Base-by-base conservation (phyloP, 2,329 filamentous ascomycete genomes). In the Penicillium sp. region DNA sequence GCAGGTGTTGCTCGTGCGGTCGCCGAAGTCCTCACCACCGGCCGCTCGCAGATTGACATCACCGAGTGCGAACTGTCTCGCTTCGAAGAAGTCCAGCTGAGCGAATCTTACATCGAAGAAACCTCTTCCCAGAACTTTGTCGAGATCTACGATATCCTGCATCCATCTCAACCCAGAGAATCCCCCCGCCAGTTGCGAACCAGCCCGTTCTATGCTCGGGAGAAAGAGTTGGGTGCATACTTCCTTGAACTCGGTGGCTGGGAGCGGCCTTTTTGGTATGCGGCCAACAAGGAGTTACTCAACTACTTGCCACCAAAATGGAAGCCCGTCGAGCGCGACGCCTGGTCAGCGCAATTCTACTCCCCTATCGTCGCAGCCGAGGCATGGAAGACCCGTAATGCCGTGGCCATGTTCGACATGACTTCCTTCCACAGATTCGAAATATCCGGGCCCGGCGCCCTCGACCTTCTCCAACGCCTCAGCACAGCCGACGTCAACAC, bases 251-350 rank as follows among this genome's bases (percentile, higher is more conserved):
- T 88, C 63, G 83, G 82, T 14, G 85, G 82, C 0, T 89, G 86
- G 86, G 86, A 89, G 67, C 82, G 85, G 0, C 86, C 86, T 2
- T 83, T 85, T 58, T 88, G 85, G 85, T 89, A 84, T 54, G 83
- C 86, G 62, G 75, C 80, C 0, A 89, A 89, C 65, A 78, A 78
- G 14, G 70, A 78, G 4, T 76, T 88, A 2, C 68, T 88, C 1
- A 73, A 79, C 6, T 74, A 79, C 0, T 70, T 88, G 3, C 86
- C 87, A 0, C 67, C 76, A 0, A 76, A 80, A 45, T 88, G 85
- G 85, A 76, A 76, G 60, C 84, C 85, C 0, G 76, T 81, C 0
- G 80, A 83, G 40, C 81, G 86, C 11, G 86, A 89, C 68, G 72
- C 80, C 0, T 89, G 86, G 86, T 85, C 86, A 0, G 75, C 81